Evolutionary conservation across 1,284 basidiomycete genomes (phyloP).

Genomic region (Cryptococcus sp.): DNA sequence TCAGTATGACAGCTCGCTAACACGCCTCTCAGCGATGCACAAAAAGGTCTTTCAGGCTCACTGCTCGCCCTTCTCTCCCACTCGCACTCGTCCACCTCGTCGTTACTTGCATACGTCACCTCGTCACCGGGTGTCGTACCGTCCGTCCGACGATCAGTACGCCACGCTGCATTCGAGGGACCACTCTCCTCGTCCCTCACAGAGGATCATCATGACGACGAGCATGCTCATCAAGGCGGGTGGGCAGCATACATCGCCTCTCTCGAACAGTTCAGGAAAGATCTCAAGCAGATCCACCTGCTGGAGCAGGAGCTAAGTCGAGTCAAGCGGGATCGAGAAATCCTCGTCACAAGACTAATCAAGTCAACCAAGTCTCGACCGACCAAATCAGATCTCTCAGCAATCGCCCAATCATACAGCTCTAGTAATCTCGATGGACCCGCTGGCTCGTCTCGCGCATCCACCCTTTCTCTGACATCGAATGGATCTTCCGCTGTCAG

Average conservation of each 20-base stretch:
- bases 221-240: constrained; percentile 35
- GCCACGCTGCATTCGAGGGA: constrained; percentile 52
- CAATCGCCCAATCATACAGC: constrained; percentile 36
- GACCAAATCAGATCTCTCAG: constrained; percentile 47
- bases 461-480: constrained; percentile 31
- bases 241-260: constrained; percentile 50
- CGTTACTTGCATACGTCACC: constrained; percentile 52
- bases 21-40: constrained; percentile 40
- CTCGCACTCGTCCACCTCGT: constrained; percentile 53
- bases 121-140: constrained; percentile 51
- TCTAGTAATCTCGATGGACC: constrained; percentile 7
- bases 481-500: constrained; percentile 29
- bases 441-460: constrained; percentile 30
- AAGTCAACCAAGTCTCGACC: constrained; percentile 51
- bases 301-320: constrained; percentile 52
- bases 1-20: constrained; percentile 9
- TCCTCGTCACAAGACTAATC: constrained; percentile 51
- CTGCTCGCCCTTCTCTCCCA: constrained; percentile 52
- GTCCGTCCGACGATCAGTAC: constrained; percentile 47
- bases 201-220: constrained; percentile 17
- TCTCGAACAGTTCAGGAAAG: constrained; percentile 51
- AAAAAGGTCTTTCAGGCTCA: constrained; percentile 48
- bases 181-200: constrained; percentile 38
- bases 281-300: constrained; percentile 52
- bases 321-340: constrained; percentile 52